Percentiles rank a stretch among this genome's conserved stretches.
Evolutionary conservation across 2,329 filamentous ascomycete species (phyloP).

Genomic region (Coccinonectria pachysandricola): DNA sequence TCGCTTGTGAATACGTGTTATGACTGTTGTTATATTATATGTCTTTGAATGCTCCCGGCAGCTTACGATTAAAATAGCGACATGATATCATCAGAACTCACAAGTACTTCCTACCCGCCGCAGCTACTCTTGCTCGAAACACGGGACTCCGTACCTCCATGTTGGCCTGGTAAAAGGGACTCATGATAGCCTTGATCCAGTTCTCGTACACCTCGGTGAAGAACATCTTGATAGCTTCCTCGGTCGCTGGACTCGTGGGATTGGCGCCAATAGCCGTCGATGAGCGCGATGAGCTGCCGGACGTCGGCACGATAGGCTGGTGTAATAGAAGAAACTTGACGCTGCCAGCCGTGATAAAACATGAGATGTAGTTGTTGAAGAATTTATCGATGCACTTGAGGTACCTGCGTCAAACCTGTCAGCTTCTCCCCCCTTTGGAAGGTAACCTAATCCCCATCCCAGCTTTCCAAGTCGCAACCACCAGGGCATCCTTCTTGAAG

Average conservation of each 20-base stretch:
- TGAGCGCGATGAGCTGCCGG: constrained; percentile 37
- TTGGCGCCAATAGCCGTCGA: constrained; percentile 71
- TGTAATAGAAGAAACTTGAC: constrained; percentile 92
- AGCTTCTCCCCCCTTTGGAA: no score
- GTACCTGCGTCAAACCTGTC: constrained; percentile 49
- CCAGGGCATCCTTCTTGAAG: constrained; percentile 2
- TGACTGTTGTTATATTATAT: no score
- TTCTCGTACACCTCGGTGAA: constrained; percentile 93
- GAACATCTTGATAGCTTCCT: constrained; percentile 92
- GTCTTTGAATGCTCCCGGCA: no score
- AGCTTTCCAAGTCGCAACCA: no score
- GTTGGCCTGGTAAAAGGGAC: constrained; percentile 82
- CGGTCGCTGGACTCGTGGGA: constrained; percentile 78
- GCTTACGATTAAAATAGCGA: constrained; percentile 5
- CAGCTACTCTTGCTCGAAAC: constrained; percentile 71
- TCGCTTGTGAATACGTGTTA: no score
- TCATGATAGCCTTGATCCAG: constrained; percentile 97
- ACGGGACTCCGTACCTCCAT: constrained; percentile 79
- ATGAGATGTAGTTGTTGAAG: constrained; percentile 90
- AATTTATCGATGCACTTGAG: constrained; percentile 95
- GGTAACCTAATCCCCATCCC: no score
- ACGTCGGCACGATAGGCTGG: constrained; percentile 49
- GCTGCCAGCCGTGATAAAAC: constrained; percentile 87
- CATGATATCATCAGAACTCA: constrained; percentile 31
- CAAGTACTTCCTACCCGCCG: constrained; percentile 86